Conservation (phyloP, 495 filamentous ascomycete species). For the Hyphodiscus hymeniophilus region DNA sequence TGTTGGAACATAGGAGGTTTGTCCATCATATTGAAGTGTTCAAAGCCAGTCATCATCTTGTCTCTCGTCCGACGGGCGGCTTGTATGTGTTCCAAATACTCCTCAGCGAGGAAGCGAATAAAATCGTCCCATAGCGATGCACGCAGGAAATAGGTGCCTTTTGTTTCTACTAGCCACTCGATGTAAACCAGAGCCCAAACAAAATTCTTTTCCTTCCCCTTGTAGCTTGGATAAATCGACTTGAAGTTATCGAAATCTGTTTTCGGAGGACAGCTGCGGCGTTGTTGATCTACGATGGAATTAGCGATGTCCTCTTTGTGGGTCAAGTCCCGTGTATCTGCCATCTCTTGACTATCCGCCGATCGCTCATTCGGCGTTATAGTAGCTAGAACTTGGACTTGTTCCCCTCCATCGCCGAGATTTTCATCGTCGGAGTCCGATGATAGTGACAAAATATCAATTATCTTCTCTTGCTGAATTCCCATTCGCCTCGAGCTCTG, state of each 20-base stretch:
- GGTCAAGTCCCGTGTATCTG: too few relatives aligned
- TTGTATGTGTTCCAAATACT: constrained; percentile 33
- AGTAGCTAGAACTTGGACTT: too few relatives aligned
- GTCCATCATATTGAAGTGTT: constrained; percentile 35
- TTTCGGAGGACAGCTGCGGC: too few relatives aligned
- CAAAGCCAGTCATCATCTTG: constrained; percentile 21
- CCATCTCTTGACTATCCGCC: too few relatives aligned
- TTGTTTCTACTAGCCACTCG: constrained; percentile 31
- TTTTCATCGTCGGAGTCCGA: too few relatives aligned
- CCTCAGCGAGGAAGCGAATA: constrained; percentile 39
- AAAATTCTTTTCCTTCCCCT: constrained; percentile 46
- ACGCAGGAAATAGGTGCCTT: constrained; percentile 31
- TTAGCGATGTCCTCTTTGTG: too few relatives aligned
- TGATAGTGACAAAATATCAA: too few relatives aligned
- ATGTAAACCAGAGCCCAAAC: constrained; percentile 45
- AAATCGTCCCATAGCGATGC: constrained; percentile 63
- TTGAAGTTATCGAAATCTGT: constrained; percentile 35
- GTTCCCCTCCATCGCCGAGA: too few relatives aligned
- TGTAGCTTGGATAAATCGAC: constrained; percentile 47
- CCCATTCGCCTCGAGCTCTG: too few relatives aligned
- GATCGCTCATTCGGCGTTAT: too few relatives aligned
- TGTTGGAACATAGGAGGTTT: constrained; percentile 29
- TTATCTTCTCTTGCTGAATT: too few relatives aligned
- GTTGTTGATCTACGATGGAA: too few relatives aligned
- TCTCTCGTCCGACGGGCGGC: constrained; percentile 22